Evolutionary conservation across 441 rosid species (phyloP).

Genomic region (Codiaeum variegatum): DNA sequence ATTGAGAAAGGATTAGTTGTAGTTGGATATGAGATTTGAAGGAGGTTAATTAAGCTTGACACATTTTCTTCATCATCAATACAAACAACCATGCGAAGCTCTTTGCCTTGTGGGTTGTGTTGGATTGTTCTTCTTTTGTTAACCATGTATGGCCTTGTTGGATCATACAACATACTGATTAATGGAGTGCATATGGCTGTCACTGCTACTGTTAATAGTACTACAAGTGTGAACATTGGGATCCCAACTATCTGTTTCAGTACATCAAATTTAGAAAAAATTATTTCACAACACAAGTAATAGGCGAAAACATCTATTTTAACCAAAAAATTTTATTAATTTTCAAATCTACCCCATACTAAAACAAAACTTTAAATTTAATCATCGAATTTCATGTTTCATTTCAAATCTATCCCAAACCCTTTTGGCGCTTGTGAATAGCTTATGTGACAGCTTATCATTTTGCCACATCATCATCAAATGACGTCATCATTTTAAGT

Average conservation of each 20-base stretch:
- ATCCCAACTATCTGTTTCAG: slow-evolving; percentile 32
- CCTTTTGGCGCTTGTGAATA: too few relatives aligned
- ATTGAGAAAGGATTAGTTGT: slow-evolving; percentile 35
- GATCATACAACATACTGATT: slow-evolving; percentile 58
- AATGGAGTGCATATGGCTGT: slow-evolving; percentile 39
- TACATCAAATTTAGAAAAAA: not conserved
- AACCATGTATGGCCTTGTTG: slow-evolving; percentile 61
- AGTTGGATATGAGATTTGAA: slow-evolving; percentile 54
- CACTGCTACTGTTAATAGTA: slow-evolving; percentile 30
- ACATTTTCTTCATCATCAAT: slow-evolving; percentile 39
- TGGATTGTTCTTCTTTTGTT: slow-evolving; percentile 69
- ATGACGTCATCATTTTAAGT: too few relatives aligned
- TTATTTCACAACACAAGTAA: not conserved
- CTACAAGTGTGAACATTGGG: slow-evolving; percentile 36
- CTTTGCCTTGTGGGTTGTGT: slow-evolving; percentile 41
- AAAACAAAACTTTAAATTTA: too few relatives aligned
- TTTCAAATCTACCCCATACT: too few relatives aligned
- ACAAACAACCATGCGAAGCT: slow-evolving; percentile 44
- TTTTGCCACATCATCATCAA: too few relatives aligned
- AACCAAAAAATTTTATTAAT: too few relatives aligned
- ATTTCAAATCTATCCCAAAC: too few relatives aligned
- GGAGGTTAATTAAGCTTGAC: slow-evolving; percentile 43
- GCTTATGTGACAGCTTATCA: too few relatives aligned
- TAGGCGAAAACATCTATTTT: too few relatives aligned
- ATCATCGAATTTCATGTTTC: too few relatives aligned